These are phyloP conservation scores for Mucor mucedo DNA, from an alignment of 371 early-diverging fungal genomes.

Conservation along the genomic window DNA sequence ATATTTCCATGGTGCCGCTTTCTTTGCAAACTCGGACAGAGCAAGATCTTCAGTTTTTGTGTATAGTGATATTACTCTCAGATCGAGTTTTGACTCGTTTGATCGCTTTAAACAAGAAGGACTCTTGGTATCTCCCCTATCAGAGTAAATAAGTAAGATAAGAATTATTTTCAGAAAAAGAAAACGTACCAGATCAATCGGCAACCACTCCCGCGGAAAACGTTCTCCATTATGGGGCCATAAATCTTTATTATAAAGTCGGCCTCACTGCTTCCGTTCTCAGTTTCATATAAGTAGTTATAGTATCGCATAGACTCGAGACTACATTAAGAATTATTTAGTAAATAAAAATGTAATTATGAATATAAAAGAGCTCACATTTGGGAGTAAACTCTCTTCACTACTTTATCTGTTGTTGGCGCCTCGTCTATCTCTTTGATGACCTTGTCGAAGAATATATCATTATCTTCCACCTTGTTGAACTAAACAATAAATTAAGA, in stretches of 20 bases:
- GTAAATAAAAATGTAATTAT: neutral
- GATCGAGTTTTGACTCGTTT: neutral
- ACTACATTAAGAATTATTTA: conserved; percentile 17
- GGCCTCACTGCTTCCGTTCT: conserved; percentile 8
- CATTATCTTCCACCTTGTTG: no score
- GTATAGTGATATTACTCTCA: no score
- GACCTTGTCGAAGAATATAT: no score
- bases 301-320: conserved; percentile 15
- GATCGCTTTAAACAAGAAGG: conserved; percentile 8
- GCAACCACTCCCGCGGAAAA: conserved; percentile 20
- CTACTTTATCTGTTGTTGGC: no score
- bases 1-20: no score
- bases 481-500: no score
- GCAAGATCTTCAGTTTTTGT: neutral
- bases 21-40: no score
- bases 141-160: conserved; percentile 13
- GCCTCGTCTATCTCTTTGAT: no score
- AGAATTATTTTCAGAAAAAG: conserved; percentile 6
- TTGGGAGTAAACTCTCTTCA: no score
- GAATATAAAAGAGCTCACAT: no score
- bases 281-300: conserved; percentile 14
- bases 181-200: conserved; percentile 11
- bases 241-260: conserved; percentile 14
- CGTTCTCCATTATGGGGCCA: conserved; percentile 17
- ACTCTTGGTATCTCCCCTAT: conserved; percentile 21